Conservation (phyloP, 306 rosid species). For the Hippophae gyantsensis region DNA sequence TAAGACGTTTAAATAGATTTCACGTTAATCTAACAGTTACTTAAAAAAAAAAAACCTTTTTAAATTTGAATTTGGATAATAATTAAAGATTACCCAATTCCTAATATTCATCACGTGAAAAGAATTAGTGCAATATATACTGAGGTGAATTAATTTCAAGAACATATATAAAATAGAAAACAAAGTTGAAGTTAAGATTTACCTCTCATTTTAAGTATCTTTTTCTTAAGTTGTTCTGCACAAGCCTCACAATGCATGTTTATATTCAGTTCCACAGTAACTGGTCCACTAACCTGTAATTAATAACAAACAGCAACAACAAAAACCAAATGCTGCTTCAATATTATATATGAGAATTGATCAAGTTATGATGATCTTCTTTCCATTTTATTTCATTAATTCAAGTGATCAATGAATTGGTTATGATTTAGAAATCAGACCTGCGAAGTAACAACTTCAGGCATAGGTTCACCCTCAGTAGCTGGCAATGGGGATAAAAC, state of each 20-base stretch:
- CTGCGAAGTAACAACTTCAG: conserved; percentile 75
- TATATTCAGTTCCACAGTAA: conserved; percentile 71
- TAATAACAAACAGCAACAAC: conserved; percentile 5
- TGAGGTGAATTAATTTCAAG: too few species aligned
- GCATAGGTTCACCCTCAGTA: conserved; percentile 73
- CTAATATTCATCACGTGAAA: too few species aligned
- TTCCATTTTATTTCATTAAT: neutral
- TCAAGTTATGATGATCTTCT: neutral
- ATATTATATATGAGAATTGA: neutral
- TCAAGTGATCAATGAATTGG: neutral
- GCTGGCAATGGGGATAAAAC: conserved; percentile 70
- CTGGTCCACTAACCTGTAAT: conserved; percentile 57
- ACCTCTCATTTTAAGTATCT: conserved; percentile 95
- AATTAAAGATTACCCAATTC: too few species aligned
- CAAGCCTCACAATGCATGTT: conserved; percentile 98
- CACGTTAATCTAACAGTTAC: too few species aligned
- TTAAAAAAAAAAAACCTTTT: too few species aligned
- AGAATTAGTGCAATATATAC: neutral
- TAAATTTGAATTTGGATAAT: too few species aligned
- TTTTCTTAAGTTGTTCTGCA: conserved; percentile 79
- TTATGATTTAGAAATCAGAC: conserved; percentile 15
- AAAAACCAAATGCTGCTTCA: neutral
- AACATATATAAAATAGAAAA: neutral
- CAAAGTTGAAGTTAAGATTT: neutral
- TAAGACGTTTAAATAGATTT: too few species aligned